Percentiles rank a stretch among this genome's conserved stretches.
Evolutionary conservation across 2,329 filamentous ascomycete species (phyloP).

Genomic region (Cladophialophora carrionii): DNA sequence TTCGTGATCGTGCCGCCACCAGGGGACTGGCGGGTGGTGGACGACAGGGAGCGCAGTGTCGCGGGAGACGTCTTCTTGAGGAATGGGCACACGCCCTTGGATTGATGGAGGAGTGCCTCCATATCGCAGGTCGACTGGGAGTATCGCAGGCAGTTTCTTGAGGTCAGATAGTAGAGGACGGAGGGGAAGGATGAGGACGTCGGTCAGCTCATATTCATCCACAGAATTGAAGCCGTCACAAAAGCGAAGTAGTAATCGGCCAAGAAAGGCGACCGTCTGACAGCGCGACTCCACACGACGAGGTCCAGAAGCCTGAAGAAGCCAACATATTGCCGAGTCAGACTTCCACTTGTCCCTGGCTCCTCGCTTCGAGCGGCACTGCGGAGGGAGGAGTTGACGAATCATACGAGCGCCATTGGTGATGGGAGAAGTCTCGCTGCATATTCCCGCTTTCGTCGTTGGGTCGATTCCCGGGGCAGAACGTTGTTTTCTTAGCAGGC

Average conservation of each 20-base stretch:
- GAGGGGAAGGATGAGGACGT: conserved; percentile 1
- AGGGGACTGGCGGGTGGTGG: conserved; percentile 65
- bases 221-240: background rate
- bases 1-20: conserved; percentile 96
- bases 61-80: conserved; percentile 91
- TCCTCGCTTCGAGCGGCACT: background rate
- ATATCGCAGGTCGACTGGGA: conserved; percentile 53
- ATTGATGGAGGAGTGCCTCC: conserved; percentile 94
- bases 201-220: conserved; percentile 6
- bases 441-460: conserved; percentile 9
- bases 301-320: background rate
- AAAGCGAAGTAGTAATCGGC: conserved; percentile 2
- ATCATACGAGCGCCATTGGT: conserved; percentile 4
- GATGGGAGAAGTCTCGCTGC: conserved; percentile 1
- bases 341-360: background rate
- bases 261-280: background rate
- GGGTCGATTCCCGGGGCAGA: background rate
- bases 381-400: conserved; percentile 1
- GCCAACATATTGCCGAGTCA: background rate
- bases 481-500: background rate
- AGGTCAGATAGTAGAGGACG: background rate
- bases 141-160: conserved; percentile 1
- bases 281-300: background rate
- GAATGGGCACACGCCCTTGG: conserved; percentile 96
- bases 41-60: conserved; percentile 84